A percentile compares a stretch with the other conserved stretches of the same genome.
Evolutionary conservation across 306 rosid genomes (phyloP).

Genomic region (Sicyos baderoa): DNA sequence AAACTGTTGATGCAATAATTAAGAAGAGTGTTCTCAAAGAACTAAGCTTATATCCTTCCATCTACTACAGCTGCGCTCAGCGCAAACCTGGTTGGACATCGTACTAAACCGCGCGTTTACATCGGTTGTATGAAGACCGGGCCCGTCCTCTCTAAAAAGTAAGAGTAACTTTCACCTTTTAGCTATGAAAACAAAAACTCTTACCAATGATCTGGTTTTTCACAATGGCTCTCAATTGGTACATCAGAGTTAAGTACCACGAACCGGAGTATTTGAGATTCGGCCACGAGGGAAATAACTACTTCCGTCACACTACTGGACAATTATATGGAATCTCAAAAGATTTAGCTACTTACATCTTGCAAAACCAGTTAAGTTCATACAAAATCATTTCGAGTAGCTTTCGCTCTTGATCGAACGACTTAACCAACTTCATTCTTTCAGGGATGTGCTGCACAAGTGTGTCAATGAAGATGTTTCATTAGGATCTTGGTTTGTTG

Average conservation of each 20-base stretch:
- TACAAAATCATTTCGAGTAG: background rate
- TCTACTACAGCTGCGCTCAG: conserved; percentile 58
- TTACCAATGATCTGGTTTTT: conserved; percentile 11
- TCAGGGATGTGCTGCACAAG: conserved; percentile 71
- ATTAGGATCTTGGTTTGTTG: conserved; percentile 84
- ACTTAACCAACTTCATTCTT: background rate
- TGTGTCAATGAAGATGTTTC: conserved; percentile 94
- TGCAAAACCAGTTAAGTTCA: conserved; percentile 63
- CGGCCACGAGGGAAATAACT: conserved; percentile 75
- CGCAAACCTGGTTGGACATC: conserved; percentile 43
- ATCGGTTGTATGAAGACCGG: conserved; percentile 97
- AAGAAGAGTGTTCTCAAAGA: background rate
- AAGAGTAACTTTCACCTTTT: conserved; percentile 24
- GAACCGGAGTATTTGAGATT: conserved; percentile 96
- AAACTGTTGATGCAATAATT: too few species aligned
- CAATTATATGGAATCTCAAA: conserved; percentile 78
- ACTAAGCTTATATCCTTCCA: background rate
- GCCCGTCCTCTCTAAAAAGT: conserved; percentile 83
- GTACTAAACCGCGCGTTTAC: conserved; percentile 53
- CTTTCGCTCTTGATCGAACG: background rate
- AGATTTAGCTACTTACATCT: conserved; percentile 73
- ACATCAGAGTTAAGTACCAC: conserved; percentile 79
- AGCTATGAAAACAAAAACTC: background rate
- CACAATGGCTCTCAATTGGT: conserved; percentile 18
- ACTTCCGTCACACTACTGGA: conserved; percentile 92